Percentiles rank a stretch among this genome's conserved stretches.
phyloP scores from a whole-genome alignment of 768 basidiomycete genomes.

The Xerocomellus intermedius region DNA sequence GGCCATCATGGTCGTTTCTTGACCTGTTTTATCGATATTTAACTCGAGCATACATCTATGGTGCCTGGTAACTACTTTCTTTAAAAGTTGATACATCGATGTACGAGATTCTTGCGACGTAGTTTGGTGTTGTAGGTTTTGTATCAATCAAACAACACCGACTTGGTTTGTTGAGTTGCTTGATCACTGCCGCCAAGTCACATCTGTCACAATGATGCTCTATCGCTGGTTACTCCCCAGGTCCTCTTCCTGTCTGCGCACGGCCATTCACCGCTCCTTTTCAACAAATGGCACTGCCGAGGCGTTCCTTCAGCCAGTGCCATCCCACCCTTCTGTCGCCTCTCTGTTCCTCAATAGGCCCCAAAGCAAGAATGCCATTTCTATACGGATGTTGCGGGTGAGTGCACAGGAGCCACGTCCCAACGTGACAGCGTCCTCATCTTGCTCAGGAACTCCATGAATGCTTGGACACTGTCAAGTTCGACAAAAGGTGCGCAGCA shows the following conservation, averaged over 20 bases:
- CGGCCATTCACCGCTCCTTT: slow-evolving; percentile 13
- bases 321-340: slow-evolving; percentile 60
- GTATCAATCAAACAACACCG: not conserved
- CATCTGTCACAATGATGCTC: slow-evolving; percentile 10
- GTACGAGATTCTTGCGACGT: slow-evolving; percentile 1
- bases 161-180: not conserved
- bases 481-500: slow-evolving; percentile 56
- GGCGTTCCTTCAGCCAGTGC: slow-evolving; percentile 49
- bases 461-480: slow-evolving; percentile 62
- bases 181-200: not conserved
- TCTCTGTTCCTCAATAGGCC: slow-evolving; percentile 81
- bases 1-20: not conserved
- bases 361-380: slow-evolving; percentile 86
- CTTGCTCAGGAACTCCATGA: slow-evolving; percentile 63
- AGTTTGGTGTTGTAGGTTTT: slow-evolving; percentile 2
- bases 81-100: not conserved
- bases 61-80: slow-evolving; percentile 4
- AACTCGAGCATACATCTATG: slow-evolving; percentile 1
- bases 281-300: slow-evolving; percentile 27
- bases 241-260: not conserved
- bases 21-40: slow-evolving; percentile 24
- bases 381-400: slow-evolving; percentile 67
- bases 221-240: not conserved
- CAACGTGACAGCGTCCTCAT: not conserved
- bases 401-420: slow-evolving; percentile 2